Conservation (phyloP, 2,329 filamentous ascomycete genomes). For the Microsporum audouinii region DNA sequence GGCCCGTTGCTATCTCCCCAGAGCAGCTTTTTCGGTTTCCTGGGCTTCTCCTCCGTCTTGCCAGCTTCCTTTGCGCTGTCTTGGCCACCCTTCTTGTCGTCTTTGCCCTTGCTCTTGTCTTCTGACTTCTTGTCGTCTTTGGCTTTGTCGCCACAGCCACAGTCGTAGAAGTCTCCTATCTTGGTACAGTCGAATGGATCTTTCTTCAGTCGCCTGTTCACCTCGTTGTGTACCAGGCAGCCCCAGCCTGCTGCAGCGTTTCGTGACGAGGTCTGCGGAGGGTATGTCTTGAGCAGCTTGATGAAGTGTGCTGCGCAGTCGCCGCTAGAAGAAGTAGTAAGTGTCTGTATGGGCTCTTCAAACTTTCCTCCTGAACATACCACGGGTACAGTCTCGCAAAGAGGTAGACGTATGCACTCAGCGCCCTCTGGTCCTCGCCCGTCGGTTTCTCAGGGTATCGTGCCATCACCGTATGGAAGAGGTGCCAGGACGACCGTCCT, state of each 20-base stretch:
- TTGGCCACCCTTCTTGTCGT: neutral
- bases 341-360: neutral
- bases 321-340: slow-evolving; percentile 33
- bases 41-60: slow-evolving; percentile 2
- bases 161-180: slow-evolving; percentile 57
- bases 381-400: slow-evolving; percentile 56
- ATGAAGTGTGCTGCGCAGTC: slow-evolving; percentile 56
- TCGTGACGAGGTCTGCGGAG: slow-evolving; percentile 52
- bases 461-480: slow-evolving; percentile 56
- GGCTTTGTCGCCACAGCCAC: slow-evolving; percentile 38
- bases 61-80: slow-evolving; percentile 18
- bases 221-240: slow-evolving; percentile 55
- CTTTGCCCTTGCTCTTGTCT: neutral
- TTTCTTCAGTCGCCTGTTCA: slow-evolving; percentile 52
- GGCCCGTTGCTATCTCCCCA: slow-evolving; percentile 2
- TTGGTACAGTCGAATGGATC: slow-evolving; percentile 52
- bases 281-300: slow-evolving; percentile 49
- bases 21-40: slow-evolving; percentile 7
- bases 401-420: slow-evolving; percentile 51
- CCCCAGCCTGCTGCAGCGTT: slow-evolving; percentile 54
- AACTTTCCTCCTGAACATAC: slow-evolving; percentile 23
- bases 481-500: slow-evolving; percentile 54
- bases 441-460: slow-evolving; percentile 54
- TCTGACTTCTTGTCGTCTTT: neutral
- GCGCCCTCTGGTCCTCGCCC: slow-evolving; percentile 47